phyloP scores from a whole-genome alignment of 2,329 filamentous ascomycete species.

The Cryphonectria carpinicola region DNA sequence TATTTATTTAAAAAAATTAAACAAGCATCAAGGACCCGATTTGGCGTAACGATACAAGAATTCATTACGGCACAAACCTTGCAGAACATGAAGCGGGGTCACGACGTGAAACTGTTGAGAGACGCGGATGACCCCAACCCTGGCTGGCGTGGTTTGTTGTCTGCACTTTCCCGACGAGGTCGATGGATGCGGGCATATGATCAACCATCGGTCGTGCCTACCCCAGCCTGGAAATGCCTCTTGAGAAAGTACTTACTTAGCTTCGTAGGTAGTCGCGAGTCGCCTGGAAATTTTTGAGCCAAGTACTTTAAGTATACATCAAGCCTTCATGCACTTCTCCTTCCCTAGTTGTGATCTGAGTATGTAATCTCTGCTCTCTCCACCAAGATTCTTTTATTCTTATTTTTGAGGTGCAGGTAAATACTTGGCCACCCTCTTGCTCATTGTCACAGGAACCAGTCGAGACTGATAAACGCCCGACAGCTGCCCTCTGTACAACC shows the following conservation, averaged over 20 bases:
- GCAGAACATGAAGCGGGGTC: background rate
- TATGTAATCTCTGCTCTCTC: no score
- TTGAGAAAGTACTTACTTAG: background rate
- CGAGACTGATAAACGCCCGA: background rate
- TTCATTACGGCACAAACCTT: background rate
- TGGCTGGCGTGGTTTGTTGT: background rate
- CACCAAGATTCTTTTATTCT: no score
- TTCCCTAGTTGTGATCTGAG: no score
- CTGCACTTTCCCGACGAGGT: constrained; percentile 1
- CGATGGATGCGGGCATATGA: background rate
- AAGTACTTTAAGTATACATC: no score
- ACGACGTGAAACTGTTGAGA: background rate
- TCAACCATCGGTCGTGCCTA: background rate
- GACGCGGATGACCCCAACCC: background rate
- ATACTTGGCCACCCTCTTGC: background rate
- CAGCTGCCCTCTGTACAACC: background rate
- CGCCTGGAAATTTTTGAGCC: background rate
- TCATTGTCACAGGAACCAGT: background rate
- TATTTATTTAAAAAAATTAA: no score
- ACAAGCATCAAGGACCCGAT: background rate
- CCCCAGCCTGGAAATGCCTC: background rate
- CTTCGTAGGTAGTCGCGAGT: background rate
- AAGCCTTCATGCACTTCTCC: no score
- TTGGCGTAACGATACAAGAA: background rate
- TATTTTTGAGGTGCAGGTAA: background rate